These are phyloP conservation scores for Solanum etuberosum DNA, from an alignment of 257 asterid species.

Conservation along the genomic window DNA sequence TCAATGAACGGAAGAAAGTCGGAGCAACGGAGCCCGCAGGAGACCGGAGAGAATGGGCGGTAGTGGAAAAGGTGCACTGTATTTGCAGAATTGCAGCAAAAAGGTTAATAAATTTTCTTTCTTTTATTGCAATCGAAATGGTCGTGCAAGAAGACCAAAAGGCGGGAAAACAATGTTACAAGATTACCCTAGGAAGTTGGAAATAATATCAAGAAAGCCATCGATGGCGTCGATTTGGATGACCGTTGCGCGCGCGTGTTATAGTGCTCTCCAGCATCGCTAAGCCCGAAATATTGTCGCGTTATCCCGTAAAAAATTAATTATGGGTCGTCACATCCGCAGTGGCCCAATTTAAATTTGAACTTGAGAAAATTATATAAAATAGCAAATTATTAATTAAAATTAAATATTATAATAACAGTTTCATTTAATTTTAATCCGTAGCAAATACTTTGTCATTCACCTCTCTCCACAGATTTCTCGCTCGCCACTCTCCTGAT, in stretches of 20 bases:
- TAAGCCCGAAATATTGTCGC: background rate
- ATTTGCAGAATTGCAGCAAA: conserved; percentile 1
- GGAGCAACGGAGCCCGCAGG: background rate
- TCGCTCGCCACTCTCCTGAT: too few species aligned
- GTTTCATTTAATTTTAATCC: too few species aligned
- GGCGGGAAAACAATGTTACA: background rate
- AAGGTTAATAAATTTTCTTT: background rate
- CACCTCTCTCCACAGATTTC: too few species aligned
- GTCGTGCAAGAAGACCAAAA: background rate
- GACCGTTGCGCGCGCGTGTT: background rate
- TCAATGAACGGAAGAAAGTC: background rate
- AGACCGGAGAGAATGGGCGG: background rate
- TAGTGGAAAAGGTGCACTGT: background rate
- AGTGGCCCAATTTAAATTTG: background rate
- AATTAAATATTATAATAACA: too few species aligned
- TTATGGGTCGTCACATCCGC: background rate
- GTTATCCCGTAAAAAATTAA: background rate
- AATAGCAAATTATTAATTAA: too few species aligned
- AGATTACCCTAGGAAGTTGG: background rate
- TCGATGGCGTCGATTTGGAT: background rate
- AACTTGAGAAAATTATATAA: too few species aligned
- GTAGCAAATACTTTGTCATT: too few species aligned
- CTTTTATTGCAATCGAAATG: background rate
- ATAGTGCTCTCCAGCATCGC: background rate
- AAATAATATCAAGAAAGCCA: conserved; percentile 4